Evolutionary conservation across 2,329 filamentous ascomycete genomes (phyloP), one percentile per base, ranked within the genome.

Genomic region (Colletotrichum sp.): DNA sequence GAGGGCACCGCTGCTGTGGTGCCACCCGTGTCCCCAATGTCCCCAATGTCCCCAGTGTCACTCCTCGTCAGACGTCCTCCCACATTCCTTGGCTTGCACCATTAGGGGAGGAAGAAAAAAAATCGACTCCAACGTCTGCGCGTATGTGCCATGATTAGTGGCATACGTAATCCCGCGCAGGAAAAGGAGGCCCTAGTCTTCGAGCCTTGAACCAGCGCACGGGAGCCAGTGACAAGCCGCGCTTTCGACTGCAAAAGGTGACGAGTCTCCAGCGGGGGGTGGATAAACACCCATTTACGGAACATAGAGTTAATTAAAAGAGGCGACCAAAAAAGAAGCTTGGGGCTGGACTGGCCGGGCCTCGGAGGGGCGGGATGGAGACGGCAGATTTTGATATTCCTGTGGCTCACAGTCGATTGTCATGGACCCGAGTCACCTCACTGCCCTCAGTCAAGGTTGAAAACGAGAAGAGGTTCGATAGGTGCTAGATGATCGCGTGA

Each of bases 101-200:
- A 61, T 3, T 13, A 21, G 43, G 43, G 43, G 32, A 24, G 32
- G 1, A 18, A 43, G 5, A 9, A 24, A 28, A 10, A 24, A n/a
- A 21, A 8, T 18, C 36, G 10, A 21, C 18, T 26, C 43, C 43
- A 52, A 28, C 34, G 52, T 57, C 55, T 52, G 68, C 66, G 59
- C 66, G 28, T 18, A 63, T 72, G 73, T 55, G 63, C 39, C 63
- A 55, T 30, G 63, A 72, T 64, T 7, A 69, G 64, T 39, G 48
- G 74, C 71, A 74, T 65, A 76, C 71, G 74, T 76, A 76, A 76
- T 76, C 64, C 64, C 71, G 57, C 59, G 36, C 65, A 26, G 57
- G 26, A 69, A 63, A 69, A 48, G 63, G 63, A 76, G 65, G 52
- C 12, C 36, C 55, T 65, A 21, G 63, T 64, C 36, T 39, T 32